phyloP scores from a whole-genome alignment of 305 asterid genomes.

The Solanum hybrid region DNA sequence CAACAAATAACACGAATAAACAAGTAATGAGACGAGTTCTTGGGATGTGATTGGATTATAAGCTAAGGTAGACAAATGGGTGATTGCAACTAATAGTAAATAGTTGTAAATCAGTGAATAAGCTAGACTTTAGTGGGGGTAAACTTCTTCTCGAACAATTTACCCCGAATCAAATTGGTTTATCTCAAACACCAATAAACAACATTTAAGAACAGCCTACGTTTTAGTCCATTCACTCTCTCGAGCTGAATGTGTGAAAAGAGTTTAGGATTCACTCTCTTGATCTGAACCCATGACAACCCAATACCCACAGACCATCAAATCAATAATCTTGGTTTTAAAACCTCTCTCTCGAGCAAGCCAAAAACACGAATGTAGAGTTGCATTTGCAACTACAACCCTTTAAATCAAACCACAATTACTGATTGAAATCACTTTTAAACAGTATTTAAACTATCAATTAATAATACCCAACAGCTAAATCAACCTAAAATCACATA shows the following conservation, averaged over 20 bases:
- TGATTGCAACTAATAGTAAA: neutral
- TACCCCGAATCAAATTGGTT: neutral
- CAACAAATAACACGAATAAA: neutral
- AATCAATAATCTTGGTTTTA: neutral
- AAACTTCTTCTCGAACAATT: neutral
- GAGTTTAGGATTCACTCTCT: neutral
- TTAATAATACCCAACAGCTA: neutral
- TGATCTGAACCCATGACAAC: neutral
- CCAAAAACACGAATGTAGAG: neutral
- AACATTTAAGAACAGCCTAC: neutral
- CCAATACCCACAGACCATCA: neutral
- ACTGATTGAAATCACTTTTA: neutral
- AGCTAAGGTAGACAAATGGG: neutral
- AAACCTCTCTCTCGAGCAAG: neutral
- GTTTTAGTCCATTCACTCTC: neutral
- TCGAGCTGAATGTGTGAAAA: neutral
- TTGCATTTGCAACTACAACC: neutral
- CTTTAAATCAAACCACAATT: neutral
- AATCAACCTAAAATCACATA: neutral
- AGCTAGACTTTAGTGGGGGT: neutral
- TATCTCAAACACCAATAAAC: neutral
- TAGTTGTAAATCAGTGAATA: neutral
- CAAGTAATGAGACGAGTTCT: neutral
- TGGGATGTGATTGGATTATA: neutral
- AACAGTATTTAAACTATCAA: no score